phyloP scores from a whole-genome alignment of 805 yeast genomes.

The Ogataea dorogensis region DNA sequence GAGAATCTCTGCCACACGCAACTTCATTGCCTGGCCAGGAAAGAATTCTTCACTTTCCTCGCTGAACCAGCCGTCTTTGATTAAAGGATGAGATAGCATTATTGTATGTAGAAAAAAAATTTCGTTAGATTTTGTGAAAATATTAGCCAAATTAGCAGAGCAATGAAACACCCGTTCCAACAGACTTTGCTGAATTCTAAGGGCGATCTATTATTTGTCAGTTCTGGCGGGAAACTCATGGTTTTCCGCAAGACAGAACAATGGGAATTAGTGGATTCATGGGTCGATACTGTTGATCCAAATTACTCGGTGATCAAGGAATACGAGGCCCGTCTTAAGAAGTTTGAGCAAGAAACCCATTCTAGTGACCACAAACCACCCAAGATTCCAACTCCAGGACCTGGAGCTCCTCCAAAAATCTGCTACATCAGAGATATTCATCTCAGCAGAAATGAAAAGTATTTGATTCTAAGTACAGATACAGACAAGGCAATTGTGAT shows the following conservation, averaged over 20 bases:
- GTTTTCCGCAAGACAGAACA: conserved; percentile 41
- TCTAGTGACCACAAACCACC: conserved; percentile 37
- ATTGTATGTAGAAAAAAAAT: conserved; percentile 12
- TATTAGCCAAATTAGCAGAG: too few relatives aligned
- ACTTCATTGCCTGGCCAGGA: conserved; percentile 83
- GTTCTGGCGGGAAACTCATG: conserved; percentile 58
- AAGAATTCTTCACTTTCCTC: conserved; percentile 69
- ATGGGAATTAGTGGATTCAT: conserved; percentile 45
- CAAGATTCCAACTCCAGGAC: conserved; percentile 60
- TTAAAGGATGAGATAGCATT: conserved; percentile 44
- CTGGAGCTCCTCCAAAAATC: conserved; percentile 65
- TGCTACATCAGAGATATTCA: conserved; percentile 66
- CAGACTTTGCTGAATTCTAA: conserved; percentile 43
- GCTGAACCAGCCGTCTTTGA: conserved; percentile 76
- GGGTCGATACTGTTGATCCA: conserved; percentile 61
- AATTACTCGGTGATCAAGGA: conserved; percentile 45
- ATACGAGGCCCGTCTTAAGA: conserved; percentile 41
- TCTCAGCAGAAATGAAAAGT: conserved; percentile 50
- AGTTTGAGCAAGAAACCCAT: conserved; percentile 30
- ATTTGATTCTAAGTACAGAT: conserved; percentile 70
- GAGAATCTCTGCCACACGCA: conserved; percentile 63
- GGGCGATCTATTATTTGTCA: conserved; percentile 51
- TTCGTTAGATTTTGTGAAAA: too few relatives aligned
- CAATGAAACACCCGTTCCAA: conserved; percentile 72
- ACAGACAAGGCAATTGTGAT: conserved; percentile 78